Evolutionary conservation across 371 early-diverging fungal genomes (phyloP).

Genomic region (Mortierella sp.): DNA sequence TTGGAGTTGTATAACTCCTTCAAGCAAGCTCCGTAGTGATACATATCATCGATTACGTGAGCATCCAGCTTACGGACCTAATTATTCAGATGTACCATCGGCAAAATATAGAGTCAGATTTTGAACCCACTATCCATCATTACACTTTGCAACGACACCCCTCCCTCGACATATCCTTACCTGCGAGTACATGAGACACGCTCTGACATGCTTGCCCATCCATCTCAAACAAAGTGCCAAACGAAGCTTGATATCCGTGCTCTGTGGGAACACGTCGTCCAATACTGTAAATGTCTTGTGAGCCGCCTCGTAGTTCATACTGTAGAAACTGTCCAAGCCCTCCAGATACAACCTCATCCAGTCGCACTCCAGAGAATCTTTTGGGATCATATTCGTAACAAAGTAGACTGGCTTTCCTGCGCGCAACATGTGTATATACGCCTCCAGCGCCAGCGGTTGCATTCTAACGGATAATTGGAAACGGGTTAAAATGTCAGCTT

Average conservation of each 20-base stretch:
- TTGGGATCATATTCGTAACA: slow-evolving; percentile 36
- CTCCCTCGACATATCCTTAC: slow-evolving; percentile 5
- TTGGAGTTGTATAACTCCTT: slow-evolving; percentile 19
- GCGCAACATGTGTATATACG: slow-evolving; percentile 28
- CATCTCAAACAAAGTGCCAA: slow-evolving; percentile 38
- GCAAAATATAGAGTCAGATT: background rate
- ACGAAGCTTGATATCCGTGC: slow-evolving; percentile 29
- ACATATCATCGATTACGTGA: slow-evolving; percentile 33
- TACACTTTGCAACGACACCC: too few species aligned
- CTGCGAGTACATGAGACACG: slow-evolving; percentile 27
- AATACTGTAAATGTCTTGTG: slow-evolving; percentile 23
- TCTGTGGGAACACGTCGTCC: slow-evolving; percentile 34
- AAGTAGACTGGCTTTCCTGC: slow-evolving; percentile 22
- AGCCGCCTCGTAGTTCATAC: slow-evolving; percentile 35
- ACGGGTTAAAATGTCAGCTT: background rate
- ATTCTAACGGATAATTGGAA: slow-evolving; percentile 2
- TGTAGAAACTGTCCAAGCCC: slow-evolving; percentile 32
- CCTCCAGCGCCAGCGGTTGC: slow-evolving; percentile 45
- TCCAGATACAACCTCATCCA: slow-evolving; percentile 51
- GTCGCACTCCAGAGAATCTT: slow-evolving; percentile 19
- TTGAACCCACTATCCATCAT: background rate
- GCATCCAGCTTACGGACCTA: slow-evolving; percentile 43
- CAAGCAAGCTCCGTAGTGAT: slow-evolving; percentile 37
- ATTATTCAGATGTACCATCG: background rate
- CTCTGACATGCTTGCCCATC: slow-evolving; percentile 28